Base-by-base conservation (phyloP, 1,284 basidiomycete genomes). In the Pseudozyma thailandica region DNA sequence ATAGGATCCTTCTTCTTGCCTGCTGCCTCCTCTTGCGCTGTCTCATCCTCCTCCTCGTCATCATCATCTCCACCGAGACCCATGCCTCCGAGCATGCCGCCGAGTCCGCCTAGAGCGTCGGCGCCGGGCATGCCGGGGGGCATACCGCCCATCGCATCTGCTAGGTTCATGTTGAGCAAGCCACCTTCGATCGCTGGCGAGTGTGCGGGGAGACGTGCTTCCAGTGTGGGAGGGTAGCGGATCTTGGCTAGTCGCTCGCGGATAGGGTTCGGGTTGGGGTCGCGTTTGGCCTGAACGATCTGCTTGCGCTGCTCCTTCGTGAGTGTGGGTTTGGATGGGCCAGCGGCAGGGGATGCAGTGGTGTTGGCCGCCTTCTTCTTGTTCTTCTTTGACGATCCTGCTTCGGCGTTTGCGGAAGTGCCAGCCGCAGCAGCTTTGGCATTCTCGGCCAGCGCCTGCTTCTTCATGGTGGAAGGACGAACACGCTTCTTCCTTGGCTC, bases 51-150 rank as follows among this genome's bases (percentile, higher is more conserved):
- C 18, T 58, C 74, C 20, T 77, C 74, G 8, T 78, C 77, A 18
- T 80, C 79, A n/a, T 80, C 76, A 35, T 77, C 65, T 52, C 65
- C 77, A 9, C 75, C 79, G 8, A 80, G 48, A 25, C 78, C 77
- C 73, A 82, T 69, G 25, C 62, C 55, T 41, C 79, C 73, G 18
- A 82, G 69, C 79, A 82, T 82, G 21, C 72, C 73, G 23, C 76
- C 78, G 7, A 82, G 53, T 2, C 78, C 74, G 15, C 77, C 78
- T 43, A 81, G 71, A 20, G 68, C 60, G 15, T 65, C 60, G 1
- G 68, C 60, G 16, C 68, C 74, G 6, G 54, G 56, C 56, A 62
- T 64, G 15, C 64, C 66, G 5, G 63, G 62, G 15, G 63, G 68
- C 53, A 64, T 65, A 33, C 73, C 80, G 37, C 80, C 80, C 63